Evolutionary conservation across 2,329 filamentous ascomycete species (phyloP).

Genomic region (Fusarium sulawesiense): DNA sequence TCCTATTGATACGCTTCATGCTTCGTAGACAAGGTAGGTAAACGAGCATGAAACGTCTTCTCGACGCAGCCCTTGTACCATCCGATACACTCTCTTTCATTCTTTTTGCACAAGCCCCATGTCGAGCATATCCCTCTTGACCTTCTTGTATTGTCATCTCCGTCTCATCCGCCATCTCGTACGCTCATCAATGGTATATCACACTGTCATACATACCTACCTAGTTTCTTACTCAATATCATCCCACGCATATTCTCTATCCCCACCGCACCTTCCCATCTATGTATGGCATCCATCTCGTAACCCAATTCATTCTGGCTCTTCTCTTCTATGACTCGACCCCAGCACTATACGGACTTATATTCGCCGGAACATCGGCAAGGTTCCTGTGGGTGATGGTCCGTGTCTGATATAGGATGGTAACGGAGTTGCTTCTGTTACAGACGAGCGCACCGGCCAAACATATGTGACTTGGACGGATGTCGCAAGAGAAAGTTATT

Average conservation of each 20-base stretch:
- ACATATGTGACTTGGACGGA: neutral
- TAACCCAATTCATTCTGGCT: neutral
- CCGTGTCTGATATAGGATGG: neutral
- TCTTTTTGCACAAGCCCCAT: neutral
- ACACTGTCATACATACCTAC: slow-evolving; percentile 4
- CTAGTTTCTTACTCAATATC: slow-evolving; percentile 17
- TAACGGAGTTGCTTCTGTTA: neutral
- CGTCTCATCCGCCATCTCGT: neutral
- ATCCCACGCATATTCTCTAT: slow-evolving; percentile 13
- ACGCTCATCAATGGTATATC: slow-evolving; percentile 9
- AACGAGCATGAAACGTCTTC: neutral
- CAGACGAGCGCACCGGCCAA: neutral
- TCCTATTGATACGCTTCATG: neutral
- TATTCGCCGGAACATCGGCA: slow-evolving; percentile 1
- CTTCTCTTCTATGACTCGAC: slow-evolving; percentile 4
- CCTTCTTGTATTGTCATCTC: neutral
- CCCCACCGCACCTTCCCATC: slow-evolving; percentile 1
- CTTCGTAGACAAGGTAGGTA: slow-evolving; percentile 21
- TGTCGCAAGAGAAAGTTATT: slow-evolving; percentile 3
- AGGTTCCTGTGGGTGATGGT: slow-evolving; percentile 6
- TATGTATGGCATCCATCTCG: slow-evolving; percentile 7
- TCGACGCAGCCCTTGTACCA: neutral
- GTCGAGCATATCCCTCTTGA: neutral
- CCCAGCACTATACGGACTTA: slow-evolving; percentile 6
- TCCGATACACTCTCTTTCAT: slow-evolving; percentile 4